phyloP scores from a whole-genome alignment of 75 land plant species.

The Pinus albicaulis region DNA sequence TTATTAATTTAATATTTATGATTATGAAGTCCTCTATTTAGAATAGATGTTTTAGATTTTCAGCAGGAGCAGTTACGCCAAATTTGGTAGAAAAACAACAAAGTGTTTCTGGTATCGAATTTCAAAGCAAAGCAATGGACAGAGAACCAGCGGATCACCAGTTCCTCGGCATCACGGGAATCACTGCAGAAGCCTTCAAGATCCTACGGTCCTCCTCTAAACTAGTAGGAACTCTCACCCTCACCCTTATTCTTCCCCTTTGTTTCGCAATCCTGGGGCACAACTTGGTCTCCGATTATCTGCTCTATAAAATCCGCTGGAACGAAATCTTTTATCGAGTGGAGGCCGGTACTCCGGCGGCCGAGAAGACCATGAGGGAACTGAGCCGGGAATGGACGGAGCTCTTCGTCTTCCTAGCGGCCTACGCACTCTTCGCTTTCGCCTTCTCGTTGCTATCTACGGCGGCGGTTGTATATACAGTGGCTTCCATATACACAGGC shows the following conservation, averaged over 20 bases:
- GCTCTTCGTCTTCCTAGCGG: slow-evolving; percentile 20
- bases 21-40: no score
- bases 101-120: no score
- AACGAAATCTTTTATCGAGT: slow-evolving; percentile 17
- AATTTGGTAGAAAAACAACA: no score
- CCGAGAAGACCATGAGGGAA: slow-evolving; percentile 3
- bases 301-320: slow-evolving; percentile 20
- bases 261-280: slow-evolving; percentile 41
- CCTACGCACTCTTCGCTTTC: slow-evolving; percentile 32
- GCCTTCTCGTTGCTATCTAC: slow-evolving; percentile 59
- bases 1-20: no score
- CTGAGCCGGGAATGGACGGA: slow-evolving; percentile 19
- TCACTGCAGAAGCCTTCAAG: slow-evolving; percentile 47
- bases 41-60: no score
- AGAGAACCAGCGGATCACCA: slow-evolving; percentile 68
- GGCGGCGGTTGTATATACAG: slow-evolving; percentile 52
- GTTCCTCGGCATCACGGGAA: slow-evolving; percentile 43
- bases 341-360: slow-evolving; percentile 12
- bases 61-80: no score
- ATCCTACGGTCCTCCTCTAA: not conserved
- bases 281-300: slow-evolving; percentile 26
- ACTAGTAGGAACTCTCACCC: slow-evolving; percentile 39
- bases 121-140: slow-evolving; percentile 19
- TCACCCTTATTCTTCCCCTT: slow-evolving; percentile 59
- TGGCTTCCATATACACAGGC: slow-evolving; percentile 27